Evolutionary conservation across 2,329 filamentous ascomycete genomes (phyloP), one percentile per base, ranked within the genome.

Genomic region (Ustilaginoidea virens): DNA sequence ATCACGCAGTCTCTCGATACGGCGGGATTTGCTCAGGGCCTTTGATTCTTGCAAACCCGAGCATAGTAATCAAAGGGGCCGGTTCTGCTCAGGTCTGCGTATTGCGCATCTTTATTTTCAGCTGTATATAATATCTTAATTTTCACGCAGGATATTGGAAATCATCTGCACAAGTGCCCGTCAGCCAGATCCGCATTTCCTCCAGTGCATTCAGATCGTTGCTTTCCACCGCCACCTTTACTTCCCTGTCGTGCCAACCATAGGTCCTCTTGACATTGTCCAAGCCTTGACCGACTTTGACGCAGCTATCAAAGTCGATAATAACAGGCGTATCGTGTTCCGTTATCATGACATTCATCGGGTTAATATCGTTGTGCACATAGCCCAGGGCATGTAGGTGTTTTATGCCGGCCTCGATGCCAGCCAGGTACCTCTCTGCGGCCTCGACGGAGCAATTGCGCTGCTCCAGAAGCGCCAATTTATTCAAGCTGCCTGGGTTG

Each of bases 351-450:
- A 55, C 42, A 29, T 53, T 54, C 19, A 37, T 36, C 6, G 48
- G 46, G 26, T 45, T 49, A 25, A 56, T 46, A 28, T 52, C 46
- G 33, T 55, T 56, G 33, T 55, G 50, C 7, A 50, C 42, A 19
- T 45, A 28, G 1, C 47, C 50, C 2, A 55, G 38, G 2, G 38
- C 42, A 35, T 55, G 51, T 12, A 55, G 35, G 36, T 54, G 48
- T 30, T 37, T 34, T 6, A 55, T 37, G 14, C 43, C 51, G 10
- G 16, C 27, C 25, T 36, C 33, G 14, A 42, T 28, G 11, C 35
- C 36, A 28, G 22, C 9, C 6, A 40, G 14, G 17, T 23, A 23
- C 7, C 6, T 8, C 8, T 23, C 22, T 23, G 12, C 22, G 12
- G 22, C 12, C 12, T 23, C 22, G 6, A 23, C 5, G 6, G 22